Percentiles rank a stretch among this genome's conserved stretches.
phyloP scores from a whole-genome alignment of 768 basidiomycete genomes.

The Boletus tomentosulus region DNA sequence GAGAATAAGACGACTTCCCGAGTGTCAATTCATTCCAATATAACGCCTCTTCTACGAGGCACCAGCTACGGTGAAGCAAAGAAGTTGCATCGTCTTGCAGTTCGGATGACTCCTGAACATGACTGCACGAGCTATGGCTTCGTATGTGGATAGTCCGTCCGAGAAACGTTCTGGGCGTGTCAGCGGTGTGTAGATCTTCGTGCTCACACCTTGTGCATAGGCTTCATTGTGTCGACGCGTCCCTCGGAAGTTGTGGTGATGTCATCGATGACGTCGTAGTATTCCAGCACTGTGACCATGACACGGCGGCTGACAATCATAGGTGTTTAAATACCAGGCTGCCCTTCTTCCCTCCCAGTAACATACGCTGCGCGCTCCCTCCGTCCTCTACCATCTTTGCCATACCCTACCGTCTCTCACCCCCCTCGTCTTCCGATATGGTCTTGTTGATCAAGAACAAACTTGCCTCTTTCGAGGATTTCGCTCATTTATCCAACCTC shows the following conservation, averaged over 20 bases:
- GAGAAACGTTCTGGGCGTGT: no score
- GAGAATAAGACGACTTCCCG: no score
- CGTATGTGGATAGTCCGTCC: no score
- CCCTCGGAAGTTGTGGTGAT: no score
- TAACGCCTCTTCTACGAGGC: no score
- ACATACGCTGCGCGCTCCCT: neutral
- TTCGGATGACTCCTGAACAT: no score
- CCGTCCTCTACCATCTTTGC: neutral
- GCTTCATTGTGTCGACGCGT: no score
- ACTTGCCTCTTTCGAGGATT: constrained; percentile 9
- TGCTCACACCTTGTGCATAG: neutral
- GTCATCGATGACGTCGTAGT: neutral
- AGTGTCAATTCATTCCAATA: no score
- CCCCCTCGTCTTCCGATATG: neutral
- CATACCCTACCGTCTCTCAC: neutral
- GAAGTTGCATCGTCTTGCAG: no score
- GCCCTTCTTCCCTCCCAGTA: neutral
- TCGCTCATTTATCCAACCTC: constrained; percentile 6
- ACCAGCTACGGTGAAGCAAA: no score
- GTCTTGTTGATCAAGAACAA: constrained; percentile 19
- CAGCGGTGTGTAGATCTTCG: no score
- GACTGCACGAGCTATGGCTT: no score
- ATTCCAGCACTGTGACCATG: neutral
- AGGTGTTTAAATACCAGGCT: neutral
- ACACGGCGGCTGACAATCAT: neutral